These are phyloP conservation scores for Microdochium paspali DNA, from an alignment of 2,329 filamentous ascomycete genomes.

Conservation along the genomic window DNA sequence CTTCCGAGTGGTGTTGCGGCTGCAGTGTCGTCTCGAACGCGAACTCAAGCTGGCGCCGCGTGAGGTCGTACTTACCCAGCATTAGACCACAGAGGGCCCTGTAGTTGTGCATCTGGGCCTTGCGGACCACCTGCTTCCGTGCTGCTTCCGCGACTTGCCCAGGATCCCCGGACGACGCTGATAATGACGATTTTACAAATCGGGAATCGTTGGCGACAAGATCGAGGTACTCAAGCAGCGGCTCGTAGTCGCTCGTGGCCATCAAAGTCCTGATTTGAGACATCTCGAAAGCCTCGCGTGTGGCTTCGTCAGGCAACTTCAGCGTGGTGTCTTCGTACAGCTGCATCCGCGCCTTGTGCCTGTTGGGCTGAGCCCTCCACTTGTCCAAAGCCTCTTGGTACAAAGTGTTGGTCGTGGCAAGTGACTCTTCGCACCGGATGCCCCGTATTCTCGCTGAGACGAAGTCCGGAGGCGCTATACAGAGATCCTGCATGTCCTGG, in stretches of 20 bases:
- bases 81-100: neutral
- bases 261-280: neutral
- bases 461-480: neutral
- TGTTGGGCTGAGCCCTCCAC: neutral
- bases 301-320: neutral
- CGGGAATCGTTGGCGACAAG: neutral
- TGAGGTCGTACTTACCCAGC: neutral
- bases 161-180: too few species aligned
- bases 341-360: neutral
- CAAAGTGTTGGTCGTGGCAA: neutral
- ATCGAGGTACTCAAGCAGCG: neutral
- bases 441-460: neutral
- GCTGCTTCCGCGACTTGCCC: neutral
- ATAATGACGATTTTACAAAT: neutral
- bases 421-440: neutral
- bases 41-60: neutral
- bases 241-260: neutral
- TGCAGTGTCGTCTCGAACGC: neutral
- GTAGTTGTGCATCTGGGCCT: neutral
- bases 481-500: neutral
- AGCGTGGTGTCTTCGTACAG: neutral
- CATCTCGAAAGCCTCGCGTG: neutral
- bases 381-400: neutral
- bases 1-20: too few species aligned
- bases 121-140: neutral